Conservation (phyloP, 2,329 filamentous ascomycete species). For the Trichoderma citrinoviride region DNA sequence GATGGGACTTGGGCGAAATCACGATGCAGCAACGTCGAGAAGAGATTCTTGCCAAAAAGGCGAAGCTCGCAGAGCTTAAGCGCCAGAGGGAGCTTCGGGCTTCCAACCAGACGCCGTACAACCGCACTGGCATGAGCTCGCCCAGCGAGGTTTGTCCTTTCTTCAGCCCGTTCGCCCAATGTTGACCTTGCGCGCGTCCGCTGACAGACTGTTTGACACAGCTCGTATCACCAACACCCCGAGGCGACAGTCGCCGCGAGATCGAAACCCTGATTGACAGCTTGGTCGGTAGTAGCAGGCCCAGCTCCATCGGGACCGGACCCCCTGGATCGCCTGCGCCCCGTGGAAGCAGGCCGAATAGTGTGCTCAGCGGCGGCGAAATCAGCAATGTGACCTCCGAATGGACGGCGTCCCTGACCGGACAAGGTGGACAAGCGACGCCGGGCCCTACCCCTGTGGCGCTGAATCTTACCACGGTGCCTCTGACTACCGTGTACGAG, state of each 20-base stretch:
- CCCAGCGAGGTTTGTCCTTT: conserved; percentile 63
- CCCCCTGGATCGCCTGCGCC: conserved; percentile 62
- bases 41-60: conserved; percentile 95
- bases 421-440: conserved; percentile 32
- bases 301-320: conserved; percentile 63
- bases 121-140: conserved; percentile 65
- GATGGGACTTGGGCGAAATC: conserved; percentile 47
- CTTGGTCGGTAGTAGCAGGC: conserved; percentile 75
- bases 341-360: conserved; percentile 79
- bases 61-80: conserved; percentile 94
- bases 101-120: conserved; percentile 64
- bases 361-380: conserved; percentile 78
- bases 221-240: conserved; percentile 67
- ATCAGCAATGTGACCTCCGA: conserved; percentile 73
- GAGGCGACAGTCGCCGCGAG: conserved; percentile 67
- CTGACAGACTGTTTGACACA: conserved; percentile 25
- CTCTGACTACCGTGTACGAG: conserved; percentile 76
- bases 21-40: conserved; percentile 80
- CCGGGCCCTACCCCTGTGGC: conserved; percentile 41
- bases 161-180: conserved; percentile 19
- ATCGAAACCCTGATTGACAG: conserved; percentile 84
- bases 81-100: conserved; percentile 82
- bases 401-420: conserved; percentile 47
- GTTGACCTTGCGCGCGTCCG: neutral
- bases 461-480: conserved; percentile 71